Base-by-base conservation (phyloP, 805 yeast genomes). In the Hanseniaspora meyeri region DNA sequence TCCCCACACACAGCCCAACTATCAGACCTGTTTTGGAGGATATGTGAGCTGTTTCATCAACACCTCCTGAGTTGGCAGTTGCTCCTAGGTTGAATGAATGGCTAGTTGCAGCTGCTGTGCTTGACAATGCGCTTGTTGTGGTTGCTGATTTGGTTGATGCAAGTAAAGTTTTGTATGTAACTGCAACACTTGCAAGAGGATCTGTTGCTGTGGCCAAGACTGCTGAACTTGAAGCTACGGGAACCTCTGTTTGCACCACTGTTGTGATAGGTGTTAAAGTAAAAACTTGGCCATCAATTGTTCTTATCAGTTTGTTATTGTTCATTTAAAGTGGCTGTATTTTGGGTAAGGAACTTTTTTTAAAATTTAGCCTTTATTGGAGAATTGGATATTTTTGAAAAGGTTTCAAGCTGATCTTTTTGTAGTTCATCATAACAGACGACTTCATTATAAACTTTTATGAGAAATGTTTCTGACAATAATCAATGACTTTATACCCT, bases 1-100 rank as follows among this genome's bases (percentile, higher is more conserved):
- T 45, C 12, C 51, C 57, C 4, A 53, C 37, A 31, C 42, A 16
- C 16, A 53, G n/a, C 11, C 51, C 57, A 20, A 53, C 47, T 7
- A 53, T 53, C 24, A 53, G 14, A 2, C 46, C 51, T 2, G 51
- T 53, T 32, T 53, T 53, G 16, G 45, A 29, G 10, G 38, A 29
- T 2, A 24, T 6, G 24, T 29, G n/a, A 9, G 40, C 11, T 2
- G 24, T 8, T 7, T 16, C 32, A 7, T 4, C 34, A n/a, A 14
- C 34, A 1, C 20, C 45, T 6, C 19, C 27, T 20, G 50, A 16
- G 6, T n/a, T 29, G n/a, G 38, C 27, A 17, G 43, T 31, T 11
- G 57, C n/a, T 4, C 36, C 57, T 9, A 53, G 29, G 16, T 14
- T 20, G 31, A 53, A 53, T 4, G 24, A 17, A 5, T 27, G 17